phyloP scores from a whole-genome alignment of 2,329 filamentous ascomycete genomes.

The Anthostomella pinea region DNA sequence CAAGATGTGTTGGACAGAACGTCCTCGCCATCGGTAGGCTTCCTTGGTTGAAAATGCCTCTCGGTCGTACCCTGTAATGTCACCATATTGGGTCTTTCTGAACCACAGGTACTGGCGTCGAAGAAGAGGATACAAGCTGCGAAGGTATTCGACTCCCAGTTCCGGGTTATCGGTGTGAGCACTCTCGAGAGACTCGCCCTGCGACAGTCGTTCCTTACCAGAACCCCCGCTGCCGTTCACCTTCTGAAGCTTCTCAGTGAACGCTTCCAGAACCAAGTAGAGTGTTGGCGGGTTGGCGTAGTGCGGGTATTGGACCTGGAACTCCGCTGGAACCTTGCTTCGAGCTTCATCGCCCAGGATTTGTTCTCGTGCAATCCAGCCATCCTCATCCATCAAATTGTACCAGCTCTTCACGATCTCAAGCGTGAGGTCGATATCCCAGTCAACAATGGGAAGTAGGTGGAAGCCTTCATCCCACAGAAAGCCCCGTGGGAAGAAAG shows the following conservation, averaged over 20 bases:
- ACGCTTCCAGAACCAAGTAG: conserved; percentile 81
- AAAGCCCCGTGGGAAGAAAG: conserved; percentile 96
- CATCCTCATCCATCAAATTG: conserved; percentile 91
- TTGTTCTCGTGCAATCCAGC: conserved; percentile 96
- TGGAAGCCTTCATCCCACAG: conserved; percentile 99
- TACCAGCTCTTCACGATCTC: conserved; percentile 96
- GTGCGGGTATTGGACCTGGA: conserved; percentile 93
- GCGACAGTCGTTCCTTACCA: conserved; percentile 42
- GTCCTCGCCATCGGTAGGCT: conserved; percentile 91
- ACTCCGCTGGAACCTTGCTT: conserved; percentile 90
- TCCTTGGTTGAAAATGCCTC: conserved; percentile 86
- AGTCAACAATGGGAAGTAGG: conserved; percentile 84
- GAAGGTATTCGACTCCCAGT: conserved; percentile 26
- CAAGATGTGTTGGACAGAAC: conserved; percentile 80
- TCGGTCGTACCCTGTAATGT: conserved; percentile 88
- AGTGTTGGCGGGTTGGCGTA: conserved; percentile 96
- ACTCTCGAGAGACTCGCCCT: conserved; percentile 48
- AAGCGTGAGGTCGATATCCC: conserved; percentile 83
- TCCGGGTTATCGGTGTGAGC: conserved; percentile 61
- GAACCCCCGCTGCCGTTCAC: conserved; percentile 45
- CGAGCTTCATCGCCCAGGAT: conserved; percentile 89
- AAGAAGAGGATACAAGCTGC: conserved; percentile 61
- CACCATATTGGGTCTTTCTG: conserved; percentile 83
- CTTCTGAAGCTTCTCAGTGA: conserved; percentile 73
- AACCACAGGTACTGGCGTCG: conserved; percentile 94